Conservation (phyloP, 768 basidiomycete genomes). For the Trametes sanguinea region DNA sequence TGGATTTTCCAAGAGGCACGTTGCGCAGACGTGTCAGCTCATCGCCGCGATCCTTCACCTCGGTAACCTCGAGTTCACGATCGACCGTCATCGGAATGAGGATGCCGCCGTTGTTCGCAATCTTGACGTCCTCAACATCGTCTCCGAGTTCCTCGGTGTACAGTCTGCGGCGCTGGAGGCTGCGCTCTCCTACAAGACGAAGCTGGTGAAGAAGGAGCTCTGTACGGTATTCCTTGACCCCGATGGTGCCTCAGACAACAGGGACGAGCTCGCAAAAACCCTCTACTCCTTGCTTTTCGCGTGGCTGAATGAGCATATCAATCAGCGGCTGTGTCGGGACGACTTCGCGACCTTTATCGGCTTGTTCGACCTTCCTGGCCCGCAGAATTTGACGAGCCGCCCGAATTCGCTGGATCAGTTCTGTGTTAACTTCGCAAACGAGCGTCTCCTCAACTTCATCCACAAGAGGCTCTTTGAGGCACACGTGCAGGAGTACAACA, state of each 20-base stretch:
- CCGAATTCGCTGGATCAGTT: conserved; percentile 96
- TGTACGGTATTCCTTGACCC: conserved; percentile 96
- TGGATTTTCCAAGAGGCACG: conserved; percentile 91
- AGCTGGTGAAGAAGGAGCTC: conserved; percentile 93
- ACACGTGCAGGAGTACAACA: conserved; percentile 79
- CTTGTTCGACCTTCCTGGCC: conserved; percentile 90
- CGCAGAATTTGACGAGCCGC: conserved; percentile 85
- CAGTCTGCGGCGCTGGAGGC: conserved; percentile 69
- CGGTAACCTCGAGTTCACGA: conserved; percentile 90
- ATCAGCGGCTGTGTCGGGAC: conserved; percentile 91
- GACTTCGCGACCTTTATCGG: conserved; percentile 93
- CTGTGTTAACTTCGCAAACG: conserved; percentile 95
- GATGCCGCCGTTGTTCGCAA: conserved; percentile 94
- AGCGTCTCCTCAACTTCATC: conserved; percentile 83
- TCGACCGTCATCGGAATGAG: conserved; percentile 81
- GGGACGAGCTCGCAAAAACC: conserved; percentile 92
- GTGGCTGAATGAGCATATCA: conserved; percentile 96
- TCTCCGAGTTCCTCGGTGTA: conserved; percentile 91
- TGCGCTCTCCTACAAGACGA: conserved; percentile 87
- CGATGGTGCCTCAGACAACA: conserved; percentile 89
- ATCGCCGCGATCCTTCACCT: conserved; percentile 95
- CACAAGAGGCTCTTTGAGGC: conserved; percentile 80
- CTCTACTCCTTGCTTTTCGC: conserved; percentile 93
- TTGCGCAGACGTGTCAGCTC: conserved; percentile 94
- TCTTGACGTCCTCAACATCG: conserved; percentile 74